phyloP scores from a whole-genome alignment of 192 early-diverging fungal species.

The Coemansia sp. region DNA sequence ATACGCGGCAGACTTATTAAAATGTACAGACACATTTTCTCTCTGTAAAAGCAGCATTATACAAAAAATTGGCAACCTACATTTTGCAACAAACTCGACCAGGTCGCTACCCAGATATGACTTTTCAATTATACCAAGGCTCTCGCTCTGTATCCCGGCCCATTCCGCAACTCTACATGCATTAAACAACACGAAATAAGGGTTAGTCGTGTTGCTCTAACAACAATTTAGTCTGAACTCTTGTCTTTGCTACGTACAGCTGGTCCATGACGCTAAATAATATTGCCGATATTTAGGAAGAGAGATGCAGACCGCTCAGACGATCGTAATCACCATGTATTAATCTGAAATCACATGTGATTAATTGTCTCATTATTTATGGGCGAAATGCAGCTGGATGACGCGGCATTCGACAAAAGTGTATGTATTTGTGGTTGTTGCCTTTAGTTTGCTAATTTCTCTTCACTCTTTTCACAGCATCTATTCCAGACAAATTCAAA shows the following conservation, averaged over 20 bases:
- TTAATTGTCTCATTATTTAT: constrained; percentile 4
- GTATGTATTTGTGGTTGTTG: too few relatives aligned
- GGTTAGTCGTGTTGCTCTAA: neutral
- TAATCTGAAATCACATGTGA: constrained; percentile 4
- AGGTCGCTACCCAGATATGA: constrained; percentile 1
- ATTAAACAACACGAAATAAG: neutral
- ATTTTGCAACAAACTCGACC: neutral
- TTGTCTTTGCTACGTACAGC: neutral
- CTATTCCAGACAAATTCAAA: neutral
- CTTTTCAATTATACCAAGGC: neutral
- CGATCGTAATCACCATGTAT: constrained; percentile 9
- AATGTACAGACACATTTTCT: too few relatives aligned
- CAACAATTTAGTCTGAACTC: neutral
- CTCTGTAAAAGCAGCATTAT: neutral
- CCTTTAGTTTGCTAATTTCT: too few relatives aligned
- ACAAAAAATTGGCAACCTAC: neutral
- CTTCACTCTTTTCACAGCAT: too few relatives aligned
- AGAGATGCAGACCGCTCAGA: neutral
- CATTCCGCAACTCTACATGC: constrained; percentile 4
- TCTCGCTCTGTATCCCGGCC: constrained; percentile 1
- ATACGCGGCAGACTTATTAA: too few relatives aligned
- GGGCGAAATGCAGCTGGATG: neutral
- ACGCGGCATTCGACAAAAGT: neutral
- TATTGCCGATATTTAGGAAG: neutral
- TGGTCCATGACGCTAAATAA: neutral